Evolutionary conservation across 2,329 filamentous ascomycete genomes (phyloP).

Genomic region (Didymella keratinophila): DNA sequence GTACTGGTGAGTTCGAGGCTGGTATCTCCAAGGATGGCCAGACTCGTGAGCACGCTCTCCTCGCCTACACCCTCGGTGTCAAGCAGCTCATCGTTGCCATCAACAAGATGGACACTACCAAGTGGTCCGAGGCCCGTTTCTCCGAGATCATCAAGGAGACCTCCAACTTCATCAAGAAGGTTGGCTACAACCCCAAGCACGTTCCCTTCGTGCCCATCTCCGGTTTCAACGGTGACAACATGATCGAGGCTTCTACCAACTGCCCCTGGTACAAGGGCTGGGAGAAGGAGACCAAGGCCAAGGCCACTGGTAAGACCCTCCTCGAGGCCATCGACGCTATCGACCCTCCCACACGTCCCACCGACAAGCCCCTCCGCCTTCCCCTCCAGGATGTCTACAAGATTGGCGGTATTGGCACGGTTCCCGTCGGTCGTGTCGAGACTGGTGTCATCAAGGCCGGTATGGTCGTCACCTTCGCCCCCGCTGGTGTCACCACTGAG

Average conservation of each 20-base stretch:
- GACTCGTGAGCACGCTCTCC: constrained; percentile 99
- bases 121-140: constrained; percentile 97
- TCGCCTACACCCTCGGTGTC: constrained; percentile 99
- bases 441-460: constrained; percentile 88
- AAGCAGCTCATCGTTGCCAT: constrained; percentile 99
- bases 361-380: constrained; percentile 99
- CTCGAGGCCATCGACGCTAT: constrained; percentile 99
- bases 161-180: constrained; percentile 99
- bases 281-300: constrained; percentile 97
- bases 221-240: constrained; percentile 99
- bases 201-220: constrained; percentile 99
- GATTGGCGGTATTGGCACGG: constrained; percentile 99
- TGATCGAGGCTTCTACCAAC: constrained; percentile 89
- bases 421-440: constrained; percentile 99
- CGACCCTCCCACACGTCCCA: constrained; percentile 88
- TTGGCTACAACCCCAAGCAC: constrained; percentile 99
- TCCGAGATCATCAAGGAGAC: constrained; percentile 99
- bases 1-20: constrained; percentile 99
- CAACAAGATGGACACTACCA: constrained; percentile 99
- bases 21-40: constrained; percentile 99
- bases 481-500: constrained; percentile 99
- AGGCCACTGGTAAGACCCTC: constrained; percentile 93
- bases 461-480: constrained; percentile 98
- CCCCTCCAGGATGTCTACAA: constrained; percentile 99
- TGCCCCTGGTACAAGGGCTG: constrained; percentile 99